A percentile compares a stretch with the other conserved stretches of the same genome.
These are phyloP conservation scores for Cyclanthera cordifolia DNA, from an alignment of 306 rosid genomes.

Conservation along the genomic window DNA sequence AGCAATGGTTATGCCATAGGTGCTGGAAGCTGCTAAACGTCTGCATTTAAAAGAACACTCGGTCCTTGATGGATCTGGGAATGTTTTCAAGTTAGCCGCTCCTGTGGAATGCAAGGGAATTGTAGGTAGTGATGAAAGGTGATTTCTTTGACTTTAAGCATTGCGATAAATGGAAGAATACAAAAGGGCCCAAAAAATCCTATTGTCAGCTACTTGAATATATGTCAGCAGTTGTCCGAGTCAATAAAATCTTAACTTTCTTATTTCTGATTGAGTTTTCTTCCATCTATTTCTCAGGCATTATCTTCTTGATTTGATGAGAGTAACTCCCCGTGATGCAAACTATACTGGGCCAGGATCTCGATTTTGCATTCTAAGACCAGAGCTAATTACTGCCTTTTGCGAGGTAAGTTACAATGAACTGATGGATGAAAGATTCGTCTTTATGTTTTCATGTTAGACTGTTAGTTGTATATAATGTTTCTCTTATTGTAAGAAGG, in stretches of 20 bases:
- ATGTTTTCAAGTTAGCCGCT: slow-evolving; percentile 81
- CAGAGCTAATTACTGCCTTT: slow-evolving; percentile 74
- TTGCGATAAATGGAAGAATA: not conserved
- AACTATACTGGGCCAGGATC: slow-evolving; percentile 76
- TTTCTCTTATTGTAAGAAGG: slow-evolving; percentile 34
- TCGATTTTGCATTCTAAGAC: slow-evolving; percentile 77
- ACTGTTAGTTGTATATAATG: not conserved
- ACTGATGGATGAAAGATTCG: not conserved
- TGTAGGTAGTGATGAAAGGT: slow-evolving; percentile 98
- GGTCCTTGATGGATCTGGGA: slow-evolving; percentile 83
- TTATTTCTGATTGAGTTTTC: not conserved
- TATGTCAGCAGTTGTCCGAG: not conserved
- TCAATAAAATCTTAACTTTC: not conserved
- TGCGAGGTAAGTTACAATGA: slow-evolving; percentile 45
- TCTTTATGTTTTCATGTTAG: slow-evolving; percentile 15
- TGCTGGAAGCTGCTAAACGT: slow-evolving; percentile 79
- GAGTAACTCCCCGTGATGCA: slow-evolving; percentile 97
- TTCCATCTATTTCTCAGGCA: slow-evolving; percentile 37
- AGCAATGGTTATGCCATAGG: slow-evolving; percentile 36
- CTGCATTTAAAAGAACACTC: slow-evolving; percentile 89
- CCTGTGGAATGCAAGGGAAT: slow-evolving; percentile 99
- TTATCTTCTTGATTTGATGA: slow-evolving; percentile 93
- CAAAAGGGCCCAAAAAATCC: not conserved
- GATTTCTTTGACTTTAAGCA: slow-evolving; percentile 11
- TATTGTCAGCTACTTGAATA: not conserved